A percentile compares a stretch with the other conserved stretches of the same genome.
phyloP scores from a whole-genome alignment of 176 grass and related monocot genomes.

The Sorghum bicolor region DNA sequence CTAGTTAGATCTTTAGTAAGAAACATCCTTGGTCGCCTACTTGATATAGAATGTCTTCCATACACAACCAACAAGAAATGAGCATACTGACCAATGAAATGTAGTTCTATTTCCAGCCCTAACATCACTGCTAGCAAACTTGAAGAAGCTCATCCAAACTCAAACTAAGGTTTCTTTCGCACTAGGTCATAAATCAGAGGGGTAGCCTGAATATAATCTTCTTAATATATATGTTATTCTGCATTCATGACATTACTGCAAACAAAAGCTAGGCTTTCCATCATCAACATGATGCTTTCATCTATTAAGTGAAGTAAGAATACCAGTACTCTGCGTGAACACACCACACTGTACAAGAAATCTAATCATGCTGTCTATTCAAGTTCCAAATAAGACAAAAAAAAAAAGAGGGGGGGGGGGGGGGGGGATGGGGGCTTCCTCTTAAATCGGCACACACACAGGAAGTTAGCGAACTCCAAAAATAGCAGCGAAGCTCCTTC shows the following conservation, averaged over 20 bases:
- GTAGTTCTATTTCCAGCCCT: neutral
- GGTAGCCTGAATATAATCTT: neutral
- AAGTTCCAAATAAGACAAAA: neutral
- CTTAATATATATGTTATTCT: constrained; percentile 10
- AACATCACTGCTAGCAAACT: neutral
- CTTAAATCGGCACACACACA: neutral
- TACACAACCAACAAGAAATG: constrained; percentile 3
- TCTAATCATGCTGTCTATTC: neutral
- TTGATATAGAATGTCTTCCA: neutral
- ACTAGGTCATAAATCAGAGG: neutral
- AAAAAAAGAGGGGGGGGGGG: neutral
- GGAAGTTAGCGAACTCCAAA: constrained; percentile 32
- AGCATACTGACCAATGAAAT: neutral
- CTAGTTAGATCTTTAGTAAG: constrained; percentile 1
- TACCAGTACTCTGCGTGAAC: neutral
- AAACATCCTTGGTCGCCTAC: neutral
- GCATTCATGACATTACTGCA: neutral
- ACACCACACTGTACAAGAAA: neutral
- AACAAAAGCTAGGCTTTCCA: neutral
- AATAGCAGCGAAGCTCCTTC: constrained; percentile 21
- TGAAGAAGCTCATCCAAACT: neutral
- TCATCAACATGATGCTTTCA: neutral
- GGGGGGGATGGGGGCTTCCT: neutral
- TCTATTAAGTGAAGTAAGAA: constrained; percentile 23
- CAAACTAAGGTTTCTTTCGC: constrained; percentile 10